Conservation (phyloP, 352 stramenopile species). For the Pythium insidiosum region DNA sequence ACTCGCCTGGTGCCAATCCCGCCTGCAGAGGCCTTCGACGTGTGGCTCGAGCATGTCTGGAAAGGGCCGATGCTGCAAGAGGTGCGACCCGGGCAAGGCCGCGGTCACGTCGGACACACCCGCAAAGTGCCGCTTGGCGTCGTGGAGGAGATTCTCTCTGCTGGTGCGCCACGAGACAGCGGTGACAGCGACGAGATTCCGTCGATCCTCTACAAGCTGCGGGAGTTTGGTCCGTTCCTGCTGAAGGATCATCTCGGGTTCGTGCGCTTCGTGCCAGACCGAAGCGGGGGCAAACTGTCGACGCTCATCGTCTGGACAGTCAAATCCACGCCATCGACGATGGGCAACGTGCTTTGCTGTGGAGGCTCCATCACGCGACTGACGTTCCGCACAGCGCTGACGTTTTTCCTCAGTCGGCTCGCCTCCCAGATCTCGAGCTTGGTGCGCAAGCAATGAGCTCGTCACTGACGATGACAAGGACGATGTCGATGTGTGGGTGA, state of each 20-base stretch:
- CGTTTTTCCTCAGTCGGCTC: constrained; percentile 22
- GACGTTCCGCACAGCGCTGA: constrained; percentile 20
- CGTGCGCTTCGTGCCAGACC: constrained; percentile 55
- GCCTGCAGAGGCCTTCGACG: constrained; percentile 49
- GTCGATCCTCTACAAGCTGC: constrained; percentile 41
- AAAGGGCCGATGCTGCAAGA: constrained; percentile 17
- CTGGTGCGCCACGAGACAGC: constrained; percentile 23
- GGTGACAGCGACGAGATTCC: constrained; percentile 25
- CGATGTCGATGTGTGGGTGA: too few relatives aligned
- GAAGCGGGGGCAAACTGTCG: constrained; percentile 6
- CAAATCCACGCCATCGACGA: constrained; percentile 43
- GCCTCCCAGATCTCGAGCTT: too few relatives aligned
- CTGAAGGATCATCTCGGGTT: constrained; percentile 38
- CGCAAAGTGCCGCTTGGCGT: constrained; percentile 38
- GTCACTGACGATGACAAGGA: too few relatives aligned
- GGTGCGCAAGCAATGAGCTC: too few relatives aligned
- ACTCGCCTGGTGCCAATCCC: constrained; percentile 38
- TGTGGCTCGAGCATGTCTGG: constrained; percentile 54
- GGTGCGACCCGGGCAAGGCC: constrained; percentile 33
- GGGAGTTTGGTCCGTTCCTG: constrained; percentile 30
- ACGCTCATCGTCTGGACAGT: constrained; percentile 48
- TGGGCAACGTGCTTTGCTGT: constrained; percentile 42
- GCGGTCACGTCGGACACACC: constrained; percentile 47
- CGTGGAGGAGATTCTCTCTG: constrained; percentile 59
- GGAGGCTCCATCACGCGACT: constrained; percentile 39